Percentiles rank a stretch among this genome's conserved stretches.
Conservation (phyloP, 2,329 filamentous ascomycete species). For the Fusarium odoratissimum region DNA sequence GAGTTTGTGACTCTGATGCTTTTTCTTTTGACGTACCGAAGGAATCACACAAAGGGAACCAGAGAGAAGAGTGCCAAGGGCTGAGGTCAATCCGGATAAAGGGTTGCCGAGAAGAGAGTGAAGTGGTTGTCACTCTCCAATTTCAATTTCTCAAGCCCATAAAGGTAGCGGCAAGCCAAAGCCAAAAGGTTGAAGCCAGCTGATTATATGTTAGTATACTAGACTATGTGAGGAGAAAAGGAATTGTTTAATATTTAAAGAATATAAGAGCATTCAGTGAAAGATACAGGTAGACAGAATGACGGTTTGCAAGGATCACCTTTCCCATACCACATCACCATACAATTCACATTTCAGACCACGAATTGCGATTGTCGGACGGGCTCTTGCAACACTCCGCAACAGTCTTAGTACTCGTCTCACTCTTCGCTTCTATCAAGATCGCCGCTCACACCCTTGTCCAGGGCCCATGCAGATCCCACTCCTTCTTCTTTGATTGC, state of each 20-base stretch:
- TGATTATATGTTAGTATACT: neutral
- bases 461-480: slow-evolving; percentile 24
- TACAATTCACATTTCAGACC: slow-evolving; percentile 10
- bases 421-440: slow-evolving; percentile 21
- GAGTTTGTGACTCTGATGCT: neutral
- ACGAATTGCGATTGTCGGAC: slow-evolving; percentile 30
- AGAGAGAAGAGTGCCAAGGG: slow-evolving; percentile 13
- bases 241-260: neutral
- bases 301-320: slow-evolving; percentile 16
- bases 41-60: neutral
- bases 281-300: neutral
- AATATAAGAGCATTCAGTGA: neutral
- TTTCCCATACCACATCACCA: slow-evolving; percentile 24
- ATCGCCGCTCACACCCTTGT: slow-evolving; percentile 31
- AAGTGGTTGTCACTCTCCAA: slow-evolving; percentile 27
- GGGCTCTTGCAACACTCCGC: slow-evolving; percentile 26
- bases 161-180: slow-evolving; percentile 29
- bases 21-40: neutral
- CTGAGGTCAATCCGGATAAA: slow-evolving; percentile 29
- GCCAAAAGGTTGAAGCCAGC: slow-evolving; percentile 4
- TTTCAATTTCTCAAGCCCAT: slow-evolving; percentile 34
- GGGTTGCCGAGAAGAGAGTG: slow-evolving; percentile 27
- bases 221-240: neutral
- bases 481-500: slow-evolving; percentile 10
- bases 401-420: slow-evolving; percentile 2